Evolutionary conservation across 1,284 basidiomycete genomes (phyloP).

Genomic region (Inonotus hispidus): DNA sequence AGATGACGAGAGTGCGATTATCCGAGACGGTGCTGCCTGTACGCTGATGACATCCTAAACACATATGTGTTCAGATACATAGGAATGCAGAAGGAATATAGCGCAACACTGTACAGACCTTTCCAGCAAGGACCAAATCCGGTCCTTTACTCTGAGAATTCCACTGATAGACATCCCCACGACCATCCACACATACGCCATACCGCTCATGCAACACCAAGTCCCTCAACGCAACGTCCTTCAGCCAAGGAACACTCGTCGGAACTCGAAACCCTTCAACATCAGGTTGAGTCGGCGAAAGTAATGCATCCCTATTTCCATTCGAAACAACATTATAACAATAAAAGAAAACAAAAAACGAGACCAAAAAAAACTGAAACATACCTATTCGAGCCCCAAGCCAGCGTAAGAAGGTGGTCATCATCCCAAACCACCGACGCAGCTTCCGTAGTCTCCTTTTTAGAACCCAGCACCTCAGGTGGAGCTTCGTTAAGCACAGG

Average conservation of each 20-base stretch:
- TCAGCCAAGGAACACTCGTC: slow-evolving; percentile 47
- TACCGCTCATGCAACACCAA: slow-evolving; percentile 69
- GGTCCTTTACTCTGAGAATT: slow-evolving; percentile 60
- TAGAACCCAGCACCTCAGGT: background rate
- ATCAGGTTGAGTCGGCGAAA: slow-evolving; percentile 35
- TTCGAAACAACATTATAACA: background rate
- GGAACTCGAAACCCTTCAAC: slow-evolving; percentile 43
- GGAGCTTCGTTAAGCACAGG: slow-evolving; percentile 4
- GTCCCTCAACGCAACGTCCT: slow-evolving; percentile 69
- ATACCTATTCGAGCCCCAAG: slow-evolving; percentile 58
- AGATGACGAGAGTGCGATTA: slow-evolving; percentile 71
- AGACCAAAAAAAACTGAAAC: slow-evolving; percentile 14
- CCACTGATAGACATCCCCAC: slow-evolving; percentile 90
- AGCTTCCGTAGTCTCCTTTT: background rate
- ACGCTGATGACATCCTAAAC: slow-evolving; percentile 62
- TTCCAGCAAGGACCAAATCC: slow-evolving; percentile 58
- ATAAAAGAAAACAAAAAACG: background rate
- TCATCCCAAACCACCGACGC: slow-evolving; percentile 11
- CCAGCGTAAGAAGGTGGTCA: slow-evolving; percentile 33
- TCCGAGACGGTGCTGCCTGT: slow-evolving; percentile 48
- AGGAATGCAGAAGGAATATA: no score
- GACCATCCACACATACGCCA: slow-evolving; percentile 79
- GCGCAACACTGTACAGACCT: slow-evolving; percentile 45
- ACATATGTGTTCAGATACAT: background rate
- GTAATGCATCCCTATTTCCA: slow-evolving; percentile 37